Evolutionary conservation across 2,329 filamentous ascomycete genomes (phyloP).

Genomic region (Fusarium xylarioides): DNA sequence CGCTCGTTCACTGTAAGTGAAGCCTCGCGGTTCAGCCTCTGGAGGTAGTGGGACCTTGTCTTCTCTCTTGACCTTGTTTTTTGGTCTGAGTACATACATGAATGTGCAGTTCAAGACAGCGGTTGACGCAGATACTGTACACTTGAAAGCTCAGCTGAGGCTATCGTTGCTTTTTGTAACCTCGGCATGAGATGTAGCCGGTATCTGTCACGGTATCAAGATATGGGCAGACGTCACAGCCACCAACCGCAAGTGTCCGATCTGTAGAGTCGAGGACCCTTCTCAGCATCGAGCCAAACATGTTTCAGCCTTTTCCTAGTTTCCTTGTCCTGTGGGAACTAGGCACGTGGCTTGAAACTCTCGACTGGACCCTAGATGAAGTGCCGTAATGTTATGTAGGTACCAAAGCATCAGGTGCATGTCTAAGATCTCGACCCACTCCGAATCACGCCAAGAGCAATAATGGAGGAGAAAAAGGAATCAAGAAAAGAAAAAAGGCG

Average conservation of each 20-base stretch:
- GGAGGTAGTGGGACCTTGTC: neutral
- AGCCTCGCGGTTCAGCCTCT: neutral
- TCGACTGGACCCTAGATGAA: neutral
- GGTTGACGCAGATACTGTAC: neutral
- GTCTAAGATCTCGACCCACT: neutral
- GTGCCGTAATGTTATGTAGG: neutral
- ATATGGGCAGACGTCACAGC: neutral
- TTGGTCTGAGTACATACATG: too few species aligned
- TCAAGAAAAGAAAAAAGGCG: neutral
- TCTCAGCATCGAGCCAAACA: neutral
- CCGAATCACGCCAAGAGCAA: neutral
- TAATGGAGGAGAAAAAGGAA: neutral
- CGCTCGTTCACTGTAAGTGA: neutral
- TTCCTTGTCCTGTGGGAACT: neutral
- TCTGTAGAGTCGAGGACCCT: neutral
- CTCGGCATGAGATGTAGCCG: neutral
- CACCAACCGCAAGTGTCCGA: neutral
- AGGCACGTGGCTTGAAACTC: conserved; percentile 9
- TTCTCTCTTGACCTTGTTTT: neutral
- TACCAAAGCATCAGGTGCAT: neutral
- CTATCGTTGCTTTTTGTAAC: neutral
- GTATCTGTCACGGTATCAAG: neutral
- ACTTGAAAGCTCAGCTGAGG: neutral
- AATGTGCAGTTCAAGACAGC: neutral
- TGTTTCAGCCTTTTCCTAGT: neutral